These are phyloP conservation scores for Yamadazyma paraphyllophila DNA, from an alignment of 805 yeast species.

Conservation along the genomic window DNA sequence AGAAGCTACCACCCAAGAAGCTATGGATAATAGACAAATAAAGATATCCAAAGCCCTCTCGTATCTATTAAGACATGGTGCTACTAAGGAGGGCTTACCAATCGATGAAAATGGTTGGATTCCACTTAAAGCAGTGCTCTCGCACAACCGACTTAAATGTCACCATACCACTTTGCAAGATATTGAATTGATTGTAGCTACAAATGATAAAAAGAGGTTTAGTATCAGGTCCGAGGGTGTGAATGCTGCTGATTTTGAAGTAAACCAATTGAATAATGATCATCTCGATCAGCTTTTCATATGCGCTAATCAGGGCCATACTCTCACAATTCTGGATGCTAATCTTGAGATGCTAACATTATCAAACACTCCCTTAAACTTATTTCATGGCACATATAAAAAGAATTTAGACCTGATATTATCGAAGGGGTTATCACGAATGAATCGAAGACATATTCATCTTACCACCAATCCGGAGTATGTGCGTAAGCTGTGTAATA, in stretches of 20 bases:
- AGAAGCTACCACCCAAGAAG: too few species aligned
- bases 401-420: constrained; percentile 49
- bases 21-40: constrained; percentile 37
- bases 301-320: constrained; percentile 96
- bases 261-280: too few species aligned
- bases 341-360: constrained; percentile 37
- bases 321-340: constrained; percentile 48
- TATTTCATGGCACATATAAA: constrained; percentile 80
- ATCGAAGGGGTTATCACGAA: constrained; percentile 44
- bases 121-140: constrained; percentile 49
- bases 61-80: constrained; percentile 83
- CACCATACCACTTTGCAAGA: constrained; percentile 56
- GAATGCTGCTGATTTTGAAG: constrained; percentile 6
- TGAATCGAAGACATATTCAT: constrained; percentile 86
- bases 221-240: constrained; percentile 37
- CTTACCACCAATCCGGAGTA: constrained; percentile 77
- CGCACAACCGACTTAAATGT: constrained; percentile 57
- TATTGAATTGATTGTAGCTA: constrained; percentile 55
- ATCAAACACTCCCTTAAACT: constrained; percentile 46
- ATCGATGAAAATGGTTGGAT: constrained; percentile 73
- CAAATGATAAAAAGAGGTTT: constrained; percentile 72
- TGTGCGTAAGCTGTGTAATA: constrained; percentile 56
- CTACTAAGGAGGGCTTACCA: constrained; percentile 59
- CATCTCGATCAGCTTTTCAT: constrained; percentile 25
- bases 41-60: constrained; percentile 72